These are phyloP conservation scores for Coemansia sp. DNA, from an alignment of 192 early-diverging fungal genomes.

Conservation along the genomic window DNA sequence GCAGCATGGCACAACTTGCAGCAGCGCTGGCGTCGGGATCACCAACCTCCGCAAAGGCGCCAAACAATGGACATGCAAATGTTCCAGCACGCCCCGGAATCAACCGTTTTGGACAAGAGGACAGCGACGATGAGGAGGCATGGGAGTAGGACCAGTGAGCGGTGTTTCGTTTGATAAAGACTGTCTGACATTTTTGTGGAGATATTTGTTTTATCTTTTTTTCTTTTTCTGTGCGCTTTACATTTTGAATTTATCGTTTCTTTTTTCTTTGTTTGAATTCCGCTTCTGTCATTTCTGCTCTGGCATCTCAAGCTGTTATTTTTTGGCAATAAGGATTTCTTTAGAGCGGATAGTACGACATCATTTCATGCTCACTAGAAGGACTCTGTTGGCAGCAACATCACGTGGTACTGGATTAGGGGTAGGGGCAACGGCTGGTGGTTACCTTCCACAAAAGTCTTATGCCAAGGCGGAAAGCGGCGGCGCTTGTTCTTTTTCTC, in stretches of 20 bases:
- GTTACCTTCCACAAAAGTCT: too few species aligned
- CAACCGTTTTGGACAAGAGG: constrained; percentile 47
- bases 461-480: neutral
- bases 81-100: constrained; percentile 41
- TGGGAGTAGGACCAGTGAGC: constrained; percentile 18
- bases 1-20: constrained; percentile 51
- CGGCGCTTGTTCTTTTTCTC: neutral
- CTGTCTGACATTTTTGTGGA: neutral
- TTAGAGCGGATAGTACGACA: too few species aligned
- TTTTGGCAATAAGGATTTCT: too few species aligned
- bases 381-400: too few species aligned
- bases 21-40: constrained; percentile 49
- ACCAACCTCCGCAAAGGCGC: constrained; percentile 15
- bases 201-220: constrained; percentile 6
- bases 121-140: constrained; percentile 49
- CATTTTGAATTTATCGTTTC: constrained; percentile 5
- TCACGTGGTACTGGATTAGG: too few species aligned
- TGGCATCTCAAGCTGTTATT: too few species aligned
- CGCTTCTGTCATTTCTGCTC: neutral
- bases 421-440: too few species aligned
- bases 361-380: too few species aligned
- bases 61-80: constrained; percentile 15
- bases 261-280: neutral
- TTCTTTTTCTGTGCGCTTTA: constrained; percentile 8
- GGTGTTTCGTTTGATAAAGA: neutral